phyloP scores from a whole-genome alignment of 1,284 basidiomycete genomes.

The Tylopilus orsonianus region DNA sequence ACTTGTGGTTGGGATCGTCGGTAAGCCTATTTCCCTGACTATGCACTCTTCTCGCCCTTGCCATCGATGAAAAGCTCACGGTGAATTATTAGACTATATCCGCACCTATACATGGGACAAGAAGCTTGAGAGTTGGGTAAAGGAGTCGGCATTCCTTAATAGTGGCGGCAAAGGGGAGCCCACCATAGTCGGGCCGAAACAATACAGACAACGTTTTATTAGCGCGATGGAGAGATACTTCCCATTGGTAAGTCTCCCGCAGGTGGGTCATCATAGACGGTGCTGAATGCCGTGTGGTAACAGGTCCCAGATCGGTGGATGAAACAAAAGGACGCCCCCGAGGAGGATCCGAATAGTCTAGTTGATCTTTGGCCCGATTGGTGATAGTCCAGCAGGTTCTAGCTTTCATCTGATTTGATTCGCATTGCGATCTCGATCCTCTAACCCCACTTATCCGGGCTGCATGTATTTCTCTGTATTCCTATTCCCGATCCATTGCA shows the following conservation, averaged over 20 bases:
- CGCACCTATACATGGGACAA: slow-evolving; percentile 98
- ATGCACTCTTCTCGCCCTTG: background rate
- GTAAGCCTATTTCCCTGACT: slow-evolving; percentile 43
- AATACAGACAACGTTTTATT: slow-evolving; percentile 86
- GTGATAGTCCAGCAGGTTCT: slow-evolving; percentile 28
- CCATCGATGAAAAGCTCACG: slow-evolving; percentile 3
- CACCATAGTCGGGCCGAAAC: slow-evolving; percentile 86
- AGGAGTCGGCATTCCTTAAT: slow-evolving; percentile 89
- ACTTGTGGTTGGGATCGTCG: slow-evolving; percentile 95
- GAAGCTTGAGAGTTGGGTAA: slow-evolving; percentile 96
- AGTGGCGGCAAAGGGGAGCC: slow-evolving; percentile 81
- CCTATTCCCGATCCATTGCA: slow-evolving; percentile 16
- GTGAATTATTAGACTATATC: slow-evolving; percentile 69
- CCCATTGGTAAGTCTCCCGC: slow-evolving; percentile 57
- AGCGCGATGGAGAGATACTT: slow-evolving; percentile 94
- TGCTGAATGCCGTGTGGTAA: slow-evolving; percentile 1
- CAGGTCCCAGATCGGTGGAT: slow-evolving; percentile 86
- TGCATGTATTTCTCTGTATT: slow-evolving; percentile 2
- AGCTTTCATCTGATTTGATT: slow-evolving; percentile 2
- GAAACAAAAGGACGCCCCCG: slow-evolving; percentile 74
- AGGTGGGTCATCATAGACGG: background rate
- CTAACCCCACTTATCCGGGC: slow-evolving; percentile 3
- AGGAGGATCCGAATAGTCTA: slow-evolving; percentile 64
- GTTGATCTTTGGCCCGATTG: slow-evolving; percentile 55
- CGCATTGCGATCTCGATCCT: slow-evolving; percentile 4